Conservation (phyloP, 768 basidiomycete genomes). For the Thelephora ganbajun region DNA sequence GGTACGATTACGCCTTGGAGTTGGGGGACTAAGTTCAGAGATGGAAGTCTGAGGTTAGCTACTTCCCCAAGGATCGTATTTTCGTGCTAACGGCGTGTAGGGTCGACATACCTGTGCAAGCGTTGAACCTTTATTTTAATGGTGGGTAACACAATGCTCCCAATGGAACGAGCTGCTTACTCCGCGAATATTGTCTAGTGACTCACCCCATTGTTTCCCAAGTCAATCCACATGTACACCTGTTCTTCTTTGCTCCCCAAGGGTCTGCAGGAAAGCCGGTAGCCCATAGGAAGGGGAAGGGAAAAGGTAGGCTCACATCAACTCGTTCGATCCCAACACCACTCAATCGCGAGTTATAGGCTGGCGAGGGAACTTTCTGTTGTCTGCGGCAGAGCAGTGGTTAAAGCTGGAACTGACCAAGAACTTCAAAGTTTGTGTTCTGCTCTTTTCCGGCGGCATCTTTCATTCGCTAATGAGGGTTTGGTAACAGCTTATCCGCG, state of each 20-base stretch:
- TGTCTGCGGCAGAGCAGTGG: constrained; percentile 90
- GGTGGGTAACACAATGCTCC: constrained; percentile 24
- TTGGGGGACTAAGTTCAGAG: constrained; percentile 89
- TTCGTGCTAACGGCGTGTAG: constrained; percentile 20
- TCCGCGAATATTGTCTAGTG: constrained; percentile 28
- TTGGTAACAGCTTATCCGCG: constrained; percentile 64
- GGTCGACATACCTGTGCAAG: constrained; percentile 90
- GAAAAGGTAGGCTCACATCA: constrained; percentile 17
- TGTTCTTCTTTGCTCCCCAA: constrained; percentile 89
- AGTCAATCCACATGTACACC: constrained; percentile 83
- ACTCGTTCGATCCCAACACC: not conserved
- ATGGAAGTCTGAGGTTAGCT: constrained; percentile 70
- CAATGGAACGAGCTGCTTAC: not conserved
- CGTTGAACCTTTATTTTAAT: constrained; percentile 81
- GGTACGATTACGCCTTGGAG: constrained; percentile 83
- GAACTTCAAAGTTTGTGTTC: constrained; percentile 63
- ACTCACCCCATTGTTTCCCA: constrained; percentile 91
- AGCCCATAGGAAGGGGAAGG: constrained; percentile 87
- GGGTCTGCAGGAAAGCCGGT: constrained; percentile 89
- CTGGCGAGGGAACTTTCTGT: constrained; percentile 89
- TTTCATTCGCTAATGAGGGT: not conserved
- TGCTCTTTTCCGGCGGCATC: not conserved
- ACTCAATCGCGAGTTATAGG: constrained; percentile 25
- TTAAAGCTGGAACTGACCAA: constrained; percentile 92
- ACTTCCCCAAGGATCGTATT: not conserved